phyloP scores from a whole-genome alignment of 2,329 filamentous ascomycete genomes.

The Graphilbum ipis-grandicollis region DNA sequence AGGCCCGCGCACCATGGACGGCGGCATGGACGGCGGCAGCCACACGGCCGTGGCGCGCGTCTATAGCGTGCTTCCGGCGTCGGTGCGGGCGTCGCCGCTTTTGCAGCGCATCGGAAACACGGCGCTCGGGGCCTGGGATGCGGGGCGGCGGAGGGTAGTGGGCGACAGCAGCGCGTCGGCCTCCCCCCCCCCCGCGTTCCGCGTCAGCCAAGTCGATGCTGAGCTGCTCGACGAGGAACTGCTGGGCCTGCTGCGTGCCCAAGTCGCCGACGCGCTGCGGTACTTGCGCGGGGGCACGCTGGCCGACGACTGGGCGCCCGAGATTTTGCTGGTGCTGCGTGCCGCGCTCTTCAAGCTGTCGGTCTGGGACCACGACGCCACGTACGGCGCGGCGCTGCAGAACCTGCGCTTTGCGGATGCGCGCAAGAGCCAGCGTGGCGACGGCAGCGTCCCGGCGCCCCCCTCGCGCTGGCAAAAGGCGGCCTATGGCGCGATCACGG shows the following conservation, averaged over 20 bases:
- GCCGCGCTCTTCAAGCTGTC: slow-evolving; percentile 82
- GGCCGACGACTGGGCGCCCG: slow-evolving; percentile 71
- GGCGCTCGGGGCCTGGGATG: slow-evolving; percentile 48
- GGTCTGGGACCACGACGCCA: slow-evolving; percentile 92
- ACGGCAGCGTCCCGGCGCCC: slow-evolving; percentile 34
- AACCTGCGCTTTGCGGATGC: slow-evolving; percentile 84
- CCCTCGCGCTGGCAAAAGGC: slow-evolving; percentile 74
- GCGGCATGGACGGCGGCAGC: no score
- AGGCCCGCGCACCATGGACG: no score
- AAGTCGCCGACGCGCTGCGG: slow-evolving; percentile 76
- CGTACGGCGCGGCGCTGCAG: slow-evolving; percentile 83
- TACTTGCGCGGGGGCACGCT: slow-evolving; percentile 62
- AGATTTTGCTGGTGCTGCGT: slow-evolving; percentile 64
- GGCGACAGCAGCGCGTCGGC: slow-evolving; percentile 31
- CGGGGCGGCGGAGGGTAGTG: slow-evolving; percentile 25
- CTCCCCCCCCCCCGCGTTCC: slow-evolving; percentile 60
- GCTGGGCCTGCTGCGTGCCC: slow-evolving; percentile 64
- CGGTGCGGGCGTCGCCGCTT: slow-evolving; percentile 34
- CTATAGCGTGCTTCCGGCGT: slow-evolving; percentile 4
- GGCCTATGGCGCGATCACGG: slow-evolving; percentile 68
- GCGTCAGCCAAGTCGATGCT: slow-evolving; percentile 90
- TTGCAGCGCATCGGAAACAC: slow-evolving; percentile 38
- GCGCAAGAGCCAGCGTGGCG: slow-evolving; percentile 21
- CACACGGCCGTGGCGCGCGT: slow-evolving; percentile 8
- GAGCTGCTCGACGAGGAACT: slow-evolving; percentile 91